Evolutionary conservation across 371 early-diverging fungal species (phyloP), one percentile per base, ranked within the genome.

Genomic region (Apophysomyces trapeziformis): DNA sequence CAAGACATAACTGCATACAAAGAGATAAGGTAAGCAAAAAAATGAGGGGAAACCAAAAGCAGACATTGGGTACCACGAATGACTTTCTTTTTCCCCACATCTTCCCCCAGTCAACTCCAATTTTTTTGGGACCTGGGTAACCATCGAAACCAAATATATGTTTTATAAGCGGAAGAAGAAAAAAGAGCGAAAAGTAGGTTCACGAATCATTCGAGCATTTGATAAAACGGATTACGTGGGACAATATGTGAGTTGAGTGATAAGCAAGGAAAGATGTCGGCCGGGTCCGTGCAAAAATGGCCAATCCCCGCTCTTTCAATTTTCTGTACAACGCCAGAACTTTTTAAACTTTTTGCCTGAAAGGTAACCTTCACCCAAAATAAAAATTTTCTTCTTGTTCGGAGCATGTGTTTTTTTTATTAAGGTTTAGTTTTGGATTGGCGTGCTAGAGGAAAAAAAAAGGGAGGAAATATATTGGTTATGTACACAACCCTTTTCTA

Each of bases 401-500:
- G 54, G 9, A 50, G 54, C 54, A 50, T 50, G 46, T 45, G 54
- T 50, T 50, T 50, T 50, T 50, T 50, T 50, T 47, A 47, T 47
- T n/a, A 47, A 41, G 41, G 41, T 41, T 47, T 9, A 18, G 9
- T 18, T 50, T 50, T 9, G 5, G 21, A 18, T 14, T n/a, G 21
- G 21, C 11, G 63, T 63, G 26, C 56, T 54, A 18, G 21, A 50
- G 21, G 21, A 21, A 21, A 50, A 50, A 50, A 50, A 21, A 21
- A 26, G 21, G 54, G 21, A 21, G 21, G n/a, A 21, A 50, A 21
- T 7, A 50, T n/a, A 18, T 9, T 50, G 21, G 1, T n/a, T 50
- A 50, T 50, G 54, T 50, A 50, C 54, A 50, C 54, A 50, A 50
- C n/a, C n/a, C 54, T 50, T 50, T 50, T 50, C 54, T 50, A 50